A percentile compares a stretch with the other conserved stretches of the same genome.
Conservation (phyloP, 345 rosid species). For the Gossypium stocksii region DNA sequence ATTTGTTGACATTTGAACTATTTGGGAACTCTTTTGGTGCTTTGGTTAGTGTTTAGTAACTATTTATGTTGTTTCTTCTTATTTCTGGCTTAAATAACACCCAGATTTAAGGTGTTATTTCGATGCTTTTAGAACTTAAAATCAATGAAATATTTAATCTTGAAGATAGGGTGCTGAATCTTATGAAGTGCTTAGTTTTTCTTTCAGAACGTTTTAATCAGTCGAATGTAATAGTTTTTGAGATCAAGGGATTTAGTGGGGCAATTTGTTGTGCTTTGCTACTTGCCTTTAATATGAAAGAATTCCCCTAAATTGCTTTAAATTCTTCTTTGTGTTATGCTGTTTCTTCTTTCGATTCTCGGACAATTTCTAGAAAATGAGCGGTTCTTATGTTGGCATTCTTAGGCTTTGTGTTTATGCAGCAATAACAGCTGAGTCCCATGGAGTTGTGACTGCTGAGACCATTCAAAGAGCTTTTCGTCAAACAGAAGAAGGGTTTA, state of each 20-base stretch:
- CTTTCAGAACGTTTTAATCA: neutral
- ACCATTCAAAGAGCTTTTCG: constrained; percentile 67
- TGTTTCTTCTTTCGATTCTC: constrained; percentile 16
- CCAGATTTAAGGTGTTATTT: neutral
- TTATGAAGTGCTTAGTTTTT: neutral
- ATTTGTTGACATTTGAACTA: too few species aligned
- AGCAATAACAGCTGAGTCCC: constrained; percentile 63
- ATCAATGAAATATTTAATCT: neutral
- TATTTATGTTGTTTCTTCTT: too few species aligned
- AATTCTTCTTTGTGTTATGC: neutral
- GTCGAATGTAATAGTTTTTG: neutral
- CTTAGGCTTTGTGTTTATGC: constrained; percentile 80
- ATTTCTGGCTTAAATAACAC: neutral
- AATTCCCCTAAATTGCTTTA: neutral
- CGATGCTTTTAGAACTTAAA: constrained; percentile 2
- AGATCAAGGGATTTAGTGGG: neutral
- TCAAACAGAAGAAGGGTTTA: constrained; percentile 78
- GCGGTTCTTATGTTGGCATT: constrained; percentile 53
- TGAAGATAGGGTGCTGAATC: neutral
- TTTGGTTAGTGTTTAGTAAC: too few species aligned
- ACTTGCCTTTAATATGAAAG: neutral
- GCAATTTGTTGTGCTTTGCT: neutral
- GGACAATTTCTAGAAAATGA: constrained; percentile 24
- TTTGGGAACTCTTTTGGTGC: constrained; percentile 2
- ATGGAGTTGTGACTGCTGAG: constrained; percentile 63